These are phyloP conservation scores for Paraglomus occultum DNA, from an alignment of 192 early-diverging fungal species.

Conservation along the genomic window DNA sequence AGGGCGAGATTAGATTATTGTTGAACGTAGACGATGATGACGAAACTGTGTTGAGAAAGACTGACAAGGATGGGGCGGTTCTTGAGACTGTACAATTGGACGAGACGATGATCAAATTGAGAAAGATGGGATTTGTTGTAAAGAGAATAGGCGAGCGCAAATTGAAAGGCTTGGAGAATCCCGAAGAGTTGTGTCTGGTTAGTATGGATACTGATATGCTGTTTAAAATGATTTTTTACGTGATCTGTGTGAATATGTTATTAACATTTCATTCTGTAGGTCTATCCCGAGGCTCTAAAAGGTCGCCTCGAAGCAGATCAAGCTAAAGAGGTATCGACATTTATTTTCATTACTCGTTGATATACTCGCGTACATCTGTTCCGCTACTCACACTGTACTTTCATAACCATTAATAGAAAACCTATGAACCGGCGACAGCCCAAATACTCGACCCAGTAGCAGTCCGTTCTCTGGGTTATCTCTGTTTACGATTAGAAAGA, in stretches of 20 bases:
- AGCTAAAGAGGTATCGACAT: background rate
- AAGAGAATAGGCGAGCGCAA: conserved; percentile 79
- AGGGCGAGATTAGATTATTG: conserved; percentile 37
- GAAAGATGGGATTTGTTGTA: conserved; percentile 63
- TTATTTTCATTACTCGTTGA: background rate
- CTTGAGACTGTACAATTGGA: conserved; percentile 36
- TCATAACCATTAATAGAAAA: conserved; percentile 16
- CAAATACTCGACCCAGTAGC: conserved; percentile 46
- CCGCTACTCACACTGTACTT: conserved; percentile 6
- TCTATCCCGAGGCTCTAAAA: conserved; percentile 48
- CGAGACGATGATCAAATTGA: conserved; percentile 57
- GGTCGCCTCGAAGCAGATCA: conserved; percentile 43
- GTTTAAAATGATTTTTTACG: conserved; percentile 30
- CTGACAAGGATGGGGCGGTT: conserved; percentile 30
- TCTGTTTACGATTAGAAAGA: conserved; percentile 61
- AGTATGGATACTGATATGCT: conserved; percentile 22
- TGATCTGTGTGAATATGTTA: conserved; percentile 12
- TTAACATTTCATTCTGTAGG: background rate
- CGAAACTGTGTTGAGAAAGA: conserved; percentile 31
- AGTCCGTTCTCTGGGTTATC: conserved; percentile 45
- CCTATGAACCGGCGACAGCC: conserved; percentile 28
- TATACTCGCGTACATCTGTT: background rate
- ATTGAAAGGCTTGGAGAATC: conserved; percentile 87
- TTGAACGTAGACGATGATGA: conserved; percentile 32
- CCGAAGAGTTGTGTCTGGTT: conserved; percentile 75